These are phyloP conservation scores for Helicostylum pulchrum DNA, from an alignment of 192 early-diverging fungal species.

Conservation along the genomic window DNA sequence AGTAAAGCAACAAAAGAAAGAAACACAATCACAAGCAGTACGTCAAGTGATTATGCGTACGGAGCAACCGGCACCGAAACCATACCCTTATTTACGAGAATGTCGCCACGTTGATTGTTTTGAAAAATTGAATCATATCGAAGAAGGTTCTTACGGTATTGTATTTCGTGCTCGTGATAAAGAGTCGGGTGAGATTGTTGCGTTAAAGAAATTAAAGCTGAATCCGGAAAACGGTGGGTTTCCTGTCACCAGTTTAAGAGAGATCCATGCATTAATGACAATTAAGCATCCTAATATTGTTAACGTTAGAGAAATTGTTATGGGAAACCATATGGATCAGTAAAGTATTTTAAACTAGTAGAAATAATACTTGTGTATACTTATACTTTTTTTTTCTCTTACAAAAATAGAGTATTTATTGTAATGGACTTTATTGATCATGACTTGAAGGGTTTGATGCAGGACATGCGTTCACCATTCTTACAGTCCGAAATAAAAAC, in stretches of 20 bases:
- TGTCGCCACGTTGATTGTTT: slow-evolving; percentile 83
- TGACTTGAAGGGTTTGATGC: slow-evolving; percentile 90
- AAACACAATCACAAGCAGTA: too few species aligned
- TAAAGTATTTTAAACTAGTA: slow-evolving; percentile 25
- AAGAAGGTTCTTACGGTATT: slow-evolving; percentile 95
- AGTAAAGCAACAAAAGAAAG: slow-evolving; percentile 4
- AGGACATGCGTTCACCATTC: slow-evolving; percentile 75
- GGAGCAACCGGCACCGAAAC: neutral
- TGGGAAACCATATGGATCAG: slow-evolving; percentile 60
- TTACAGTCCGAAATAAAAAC: slow-evolving; percentile 83
- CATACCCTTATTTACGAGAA: slow-evolving; percentile 42
- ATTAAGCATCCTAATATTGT: slow-evolving; percentile 85
- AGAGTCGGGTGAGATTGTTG: slow-evolving; percentile 67
- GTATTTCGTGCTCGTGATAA: slow-evolving; percentile 90
- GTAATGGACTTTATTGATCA: slow-evolving; percentile 98
- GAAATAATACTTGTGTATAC: neutral
- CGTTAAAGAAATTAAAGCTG: slow-evolving; percentile 56
- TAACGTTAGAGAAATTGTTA: slow-evolving; percentile 75
- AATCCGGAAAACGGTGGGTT: slow-evolving; percentile 69
- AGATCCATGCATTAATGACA: slow-evolving; percentile 69
- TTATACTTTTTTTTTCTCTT: neutral
- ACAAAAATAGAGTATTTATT: slow-evolving; percentile 74
- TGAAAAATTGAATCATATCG: slow-evolving; percentile 93
- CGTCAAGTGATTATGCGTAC: neutral
- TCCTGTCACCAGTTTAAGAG: slow-evolving; percentile 74